Conservation (phyloP, 768 basidiomycete species). For the Tremella fuciformis region DNA sequence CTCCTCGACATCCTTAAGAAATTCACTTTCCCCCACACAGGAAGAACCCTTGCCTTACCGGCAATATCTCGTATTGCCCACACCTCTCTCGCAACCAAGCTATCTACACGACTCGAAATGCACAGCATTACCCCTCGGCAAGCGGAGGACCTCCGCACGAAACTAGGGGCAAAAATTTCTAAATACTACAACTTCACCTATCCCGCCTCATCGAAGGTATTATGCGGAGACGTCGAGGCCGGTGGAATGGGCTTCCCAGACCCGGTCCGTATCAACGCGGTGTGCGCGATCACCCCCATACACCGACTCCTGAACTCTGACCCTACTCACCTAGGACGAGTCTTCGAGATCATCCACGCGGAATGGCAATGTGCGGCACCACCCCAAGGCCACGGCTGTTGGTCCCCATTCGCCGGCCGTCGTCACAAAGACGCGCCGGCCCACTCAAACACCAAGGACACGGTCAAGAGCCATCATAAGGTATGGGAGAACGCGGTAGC, state of each 20-base stretch:
- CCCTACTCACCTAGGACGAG: neutral
- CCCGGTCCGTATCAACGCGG: neutral
- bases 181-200: neutral
- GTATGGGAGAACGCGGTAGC: neutral
- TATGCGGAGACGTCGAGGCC: neutral
- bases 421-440: no score
- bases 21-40: neutral
- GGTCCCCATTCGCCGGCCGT: no score
- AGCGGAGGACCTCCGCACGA: neutral
- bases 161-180: neutral
- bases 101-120: neutral
- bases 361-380: neutral
- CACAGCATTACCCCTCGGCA: neutral
- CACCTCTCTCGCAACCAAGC: neutral
- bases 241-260: conserved; percentile 1
- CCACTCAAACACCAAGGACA: no score
- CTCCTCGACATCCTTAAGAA: neutral
- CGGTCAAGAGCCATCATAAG: neutral
- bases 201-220: neutral
- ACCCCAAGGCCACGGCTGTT: no score
- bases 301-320: conserved; percentile 1
- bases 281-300: neutral
- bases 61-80: neutral
- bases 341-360: neutral
- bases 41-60: neutral